These are phyloP conservation scores for Beverwykella pulmonaria DNA, from an alignment of 495 filamentous ascomycete genomes.

Conservation along the genomic window DNA sequence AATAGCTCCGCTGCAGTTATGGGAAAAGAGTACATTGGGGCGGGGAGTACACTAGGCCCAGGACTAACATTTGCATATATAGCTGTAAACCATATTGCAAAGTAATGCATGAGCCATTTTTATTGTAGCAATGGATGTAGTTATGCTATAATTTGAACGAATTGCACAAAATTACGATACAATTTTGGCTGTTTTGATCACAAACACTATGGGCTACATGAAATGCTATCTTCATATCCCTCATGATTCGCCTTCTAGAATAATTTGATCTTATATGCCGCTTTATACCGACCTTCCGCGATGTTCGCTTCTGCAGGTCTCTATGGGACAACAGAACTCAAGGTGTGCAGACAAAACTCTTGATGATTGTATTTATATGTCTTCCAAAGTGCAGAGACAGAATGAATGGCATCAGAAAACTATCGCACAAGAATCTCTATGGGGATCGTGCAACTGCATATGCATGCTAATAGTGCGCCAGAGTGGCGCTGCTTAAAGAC, in stretches of 20 bases:
- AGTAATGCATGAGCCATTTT: neutral
- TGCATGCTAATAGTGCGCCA: neutral
- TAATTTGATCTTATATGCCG: neutral
- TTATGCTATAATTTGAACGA: too few relatives aligned
- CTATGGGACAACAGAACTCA: neutral
- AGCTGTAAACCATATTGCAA: constrained; percentile 14
- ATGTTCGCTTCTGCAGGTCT: neutral
- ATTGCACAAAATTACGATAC: neutral
- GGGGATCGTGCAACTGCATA: neutral
- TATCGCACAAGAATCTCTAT: neutral
- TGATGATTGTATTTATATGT: neutral
- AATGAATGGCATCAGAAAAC: neutral
- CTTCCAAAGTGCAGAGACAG: neutral
- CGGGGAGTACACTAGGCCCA: constrained; percentile 5
- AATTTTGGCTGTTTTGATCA: neutral
- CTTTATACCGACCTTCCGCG: neutral
- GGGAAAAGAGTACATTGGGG: constrained; percentile 6
- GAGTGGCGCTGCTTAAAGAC: neutral
- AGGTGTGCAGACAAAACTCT: neutral
- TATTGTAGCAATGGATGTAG: too few relatives aligned
- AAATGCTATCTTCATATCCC: neutral
- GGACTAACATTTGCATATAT: constrained; percentile 12
- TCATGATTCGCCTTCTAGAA: neutral
- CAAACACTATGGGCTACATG: neutral
- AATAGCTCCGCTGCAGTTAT: constrained; percentile 6